Conservation (phyloP, 2,329 filamentous ascomycete genomes). For the Pezicula neosporulosa region DNA sequence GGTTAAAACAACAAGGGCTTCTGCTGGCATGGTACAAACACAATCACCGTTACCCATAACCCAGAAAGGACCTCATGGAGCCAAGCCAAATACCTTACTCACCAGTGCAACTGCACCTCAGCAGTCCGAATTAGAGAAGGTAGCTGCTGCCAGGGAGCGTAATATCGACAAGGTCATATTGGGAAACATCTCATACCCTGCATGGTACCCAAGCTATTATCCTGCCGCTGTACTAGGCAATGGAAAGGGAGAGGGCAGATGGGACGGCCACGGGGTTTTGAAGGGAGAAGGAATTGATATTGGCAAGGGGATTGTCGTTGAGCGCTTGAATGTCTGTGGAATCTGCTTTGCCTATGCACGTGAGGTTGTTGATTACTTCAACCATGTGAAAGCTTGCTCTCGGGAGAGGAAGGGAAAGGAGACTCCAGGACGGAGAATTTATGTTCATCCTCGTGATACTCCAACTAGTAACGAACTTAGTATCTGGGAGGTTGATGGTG, state of each 20-base stretch:
- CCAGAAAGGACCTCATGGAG: too few relatives aligned
- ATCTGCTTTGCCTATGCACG: conserved; percentile 91
- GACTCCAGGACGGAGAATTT: conserved; percentile 70
- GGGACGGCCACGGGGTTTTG: conserved; percentile 3
- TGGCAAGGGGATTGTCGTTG: conserved; percentile 41
- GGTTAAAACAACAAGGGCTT: too few relatives aligned
- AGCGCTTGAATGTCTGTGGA: conserved; percentile 80
- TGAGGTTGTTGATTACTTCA: conserved; percentile 54
- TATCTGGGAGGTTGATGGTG: conserved; percentile 91
- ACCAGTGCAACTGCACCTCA: not conserved
- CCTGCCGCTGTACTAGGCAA: conserved; percentile 52
- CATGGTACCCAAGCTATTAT: conserved; percentile 94
- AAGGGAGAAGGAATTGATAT: conserved; percentile 4
- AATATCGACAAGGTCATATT: conserved; percentile 87
- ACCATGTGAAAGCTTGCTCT: conserved; percentile 54
- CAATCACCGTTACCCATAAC: too few relatives aligned
- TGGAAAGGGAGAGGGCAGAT: conserved; percentile 46
- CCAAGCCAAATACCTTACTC: not conserved
- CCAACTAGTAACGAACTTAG: conserved; percentile 71
- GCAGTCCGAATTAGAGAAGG: not conserved
- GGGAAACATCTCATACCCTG: conserved; percentile 77
- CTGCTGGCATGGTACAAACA: too few relatives aligned
- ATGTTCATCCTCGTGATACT: conserved; percentile 52
- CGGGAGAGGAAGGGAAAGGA: conserved; percentile 32
- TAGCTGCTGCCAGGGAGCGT: conserved; percentile 43